Conservation (phyloP, 352 stramenopile genomes). For the Phytopythium ostracodes region DNA sequence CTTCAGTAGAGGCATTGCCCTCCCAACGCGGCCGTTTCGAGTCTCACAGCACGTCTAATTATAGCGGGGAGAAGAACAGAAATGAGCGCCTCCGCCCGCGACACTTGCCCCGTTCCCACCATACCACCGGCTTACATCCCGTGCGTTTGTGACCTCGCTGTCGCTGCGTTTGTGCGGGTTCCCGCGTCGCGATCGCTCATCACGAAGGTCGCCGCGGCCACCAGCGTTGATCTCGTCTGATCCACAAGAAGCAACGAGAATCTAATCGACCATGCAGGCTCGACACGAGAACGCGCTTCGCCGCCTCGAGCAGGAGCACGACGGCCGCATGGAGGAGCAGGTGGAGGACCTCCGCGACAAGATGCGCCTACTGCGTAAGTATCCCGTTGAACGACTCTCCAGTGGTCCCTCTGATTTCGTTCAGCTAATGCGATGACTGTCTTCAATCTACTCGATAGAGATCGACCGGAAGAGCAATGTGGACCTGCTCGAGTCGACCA, state of each 20-base stretch:
- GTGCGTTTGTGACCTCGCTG: not conserved
- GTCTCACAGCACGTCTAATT: not conserved
- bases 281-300: slow-evolving; percentile 69
- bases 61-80: not conserved
- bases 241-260: not conserved
- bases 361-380: slow-evolving; percentile 79
- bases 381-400: not conserved
- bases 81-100: not conserved
- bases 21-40: not conserved
- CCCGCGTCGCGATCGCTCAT: too few species aligned
- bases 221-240: too few species aligned
- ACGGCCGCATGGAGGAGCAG: slow-evolving; percentile 81
- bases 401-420: not conserved
- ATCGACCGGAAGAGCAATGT: slow-evolving; percentile 87
- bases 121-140: too few species aligned
- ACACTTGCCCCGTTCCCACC: not conserved
- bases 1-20: too few species aligned
- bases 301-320: slow-evolving; percentile 78
- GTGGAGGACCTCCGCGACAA: slow-evolving; percentile 81
- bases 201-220: too few species aligned
- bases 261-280: slow-evolving; percentile 31
- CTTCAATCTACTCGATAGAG: slow-evolving; percentile 32
- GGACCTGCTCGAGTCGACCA: slow-evolving; percentile 80
- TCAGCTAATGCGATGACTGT: not conserved
- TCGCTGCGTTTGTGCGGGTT: not conserved